phyloP scores from a whole-genome alignment of 1,284 basidiomycete species.

The Chondrostereum purpureum region DNA sequence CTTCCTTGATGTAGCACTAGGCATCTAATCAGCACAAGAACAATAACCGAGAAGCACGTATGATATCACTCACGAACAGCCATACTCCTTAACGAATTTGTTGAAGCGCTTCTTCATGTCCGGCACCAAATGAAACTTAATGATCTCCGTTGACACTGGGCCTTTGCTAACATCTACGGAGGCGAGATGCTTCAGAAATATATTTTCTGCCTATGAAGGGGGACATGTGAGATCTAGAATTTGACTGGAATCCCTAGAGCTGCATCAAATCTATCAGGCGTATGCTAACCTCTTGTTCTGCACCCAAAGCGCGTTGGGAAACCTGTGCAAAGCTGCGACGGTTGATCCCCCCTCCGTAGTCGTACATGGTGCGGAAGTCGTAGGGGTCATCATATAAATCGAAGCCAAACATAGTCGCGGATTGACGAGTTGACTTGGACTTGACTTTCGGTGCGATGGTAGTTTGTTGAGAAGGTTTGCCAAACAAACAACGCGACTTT shows the following conservation, averaged over 20 bases:
- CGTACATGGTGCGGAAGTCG: neutral
- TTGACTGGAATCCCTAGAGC: too few species aligned
- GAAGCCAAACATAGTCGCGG: too few species aligned
- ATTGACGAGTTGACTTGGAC: too few species aligned
- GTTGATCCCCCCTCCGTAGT: neutral
- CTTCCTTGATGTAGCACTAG: constrained; percentile 17
- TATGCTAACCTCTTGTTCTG: neutral
- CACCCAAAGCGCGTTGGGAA: neutral
- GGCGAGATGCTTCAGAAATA: constrained; percentile 20
- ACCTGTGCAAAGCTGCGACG: constrained; percentile 1
- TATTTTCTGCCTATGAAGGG: constrained; percentile 16
- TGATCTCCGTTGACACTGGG: constrained; percentile 19
- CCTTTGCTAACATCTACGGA: constrained; percentile 20
- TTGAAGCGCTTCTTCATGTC: constrained; percentile 20
- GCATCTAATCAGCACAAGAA: neutral
- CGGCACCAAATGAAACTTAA: constrained; percentile 22
- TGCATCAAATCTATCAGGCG: neutral
- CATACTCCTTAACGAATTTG: constrained; percentile 20
- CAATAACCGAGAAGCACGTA: neutral
- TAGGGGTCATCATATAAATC: neutral
- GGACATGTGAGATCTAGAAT: too few species aligned
- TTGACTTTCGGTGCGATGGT: too few species aligned
- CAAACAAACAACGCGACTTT: too few species aligned
- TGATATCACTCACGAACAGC: constrained; percentile 14
- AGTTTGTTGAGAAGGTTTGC: too few species aligned